Evolutionary conservation across 768 basidiomycete species (phyloP), one percentile per base, ranked within the genome.

Genomic region (Kwoniella shandongensis): DNA sequence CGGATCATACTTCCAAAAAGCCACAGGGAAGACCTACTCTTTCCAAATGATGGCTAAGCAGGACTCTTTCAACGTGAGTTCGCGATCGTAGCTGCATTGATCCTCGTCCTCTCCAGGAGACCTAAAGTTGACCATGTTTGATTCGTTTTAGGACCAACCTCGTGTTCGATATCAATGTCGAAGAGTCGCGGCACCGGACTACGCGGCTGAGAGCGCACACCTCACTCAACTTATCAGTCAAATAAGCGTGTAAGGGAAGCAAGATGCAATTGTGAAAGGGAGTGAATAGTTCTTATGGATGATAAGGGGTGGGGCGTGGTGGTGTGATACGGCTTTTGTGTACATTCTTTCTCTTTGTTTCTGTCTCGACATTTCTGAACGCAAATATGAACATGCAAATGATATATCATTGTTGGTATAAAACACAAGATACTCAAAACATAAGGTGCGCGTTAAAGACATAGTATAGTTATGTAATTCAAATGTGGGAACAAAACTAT

Each of bases 31-130:
- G 64, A 82, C 83, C 0, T 94, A 81, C 78, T 91, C 89, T 68
- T 89, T 98, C 76, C 81, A 82, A 38, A 89, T 90, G 73, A 84
- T 87, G 40, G 94, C 91, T 3, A 89, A 88, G 76, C 85, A 86
- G 68, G 91, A 97, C 61, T 85, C 84, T 0, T 98, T 66, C 62
- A 74, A 76, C 52, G 77, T 90, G 70, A 72, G 86, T 77, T 2
- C 2, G 54, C 32, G 7, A 4, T 32, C n/a, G 25, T n/a, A 41
- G 46, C 18, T 2, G 38, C 35, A n/a, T n/a, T n/a, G n/a, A n/a
- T n/a, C n/a, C n/a, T n/a, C 26, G 15, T 12, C 22, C 53, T 15
- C 41, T 53, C 50, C 50, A 12, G 25, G 23, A 32, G 2, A 17
- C 17, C 3, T 2, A n/a, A 26, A 30, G 23, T 23, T 59, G 15